These are phyloP conservation scores for Solanum bulbocastanum DNA, from an alignment of 257 asterid species.

Conservation along the genomic window DNA sequence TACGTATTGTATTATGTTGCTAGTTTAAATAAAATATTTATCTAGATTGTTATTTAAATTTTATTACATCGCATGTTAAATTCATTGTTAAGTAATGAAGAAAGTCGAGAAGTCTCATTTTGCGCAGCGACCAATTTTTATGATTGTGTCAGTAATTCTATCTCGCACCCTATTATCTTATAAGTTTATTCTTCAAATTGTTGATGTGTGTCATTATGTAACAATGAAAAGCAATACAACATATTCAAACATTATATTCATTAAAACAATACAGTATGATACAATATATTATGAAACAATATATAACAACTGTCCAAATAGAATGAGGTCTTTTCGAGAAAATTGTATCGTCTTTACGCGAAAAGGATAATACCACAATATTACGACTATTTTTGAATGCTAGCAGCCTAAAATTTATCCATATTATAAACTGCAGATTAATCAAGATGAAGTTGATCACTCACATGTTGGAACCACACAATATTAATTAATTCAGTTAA, in stretches of 20 bases:
- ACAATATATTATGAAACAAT: too few relatives aligned
- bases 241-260: too few relatives aligned
- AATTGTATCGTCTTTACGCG: neutral
- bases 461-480: neutral
- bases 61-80: neutral
- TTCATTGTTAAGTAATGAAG: neutral
- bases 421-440: neutral
- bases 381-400: neutral
- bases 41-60: neutral
- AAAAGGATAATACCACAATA: neutral
- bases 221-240: too few relatives aligned
- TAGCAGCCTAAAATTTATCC: neutral
- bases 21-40: too few relatives aligned
- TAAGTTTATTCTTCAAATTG: too few relatives aligned
- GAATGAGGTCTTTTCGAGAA: neutral
- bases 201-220: neutral
- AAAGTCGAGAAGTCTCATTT: neutral
- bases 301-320: neutral
- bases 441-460: neutral
- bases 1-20: neutral
- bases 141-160: neutral
- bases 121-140: neutral
- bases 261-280: too few relatives aligned
- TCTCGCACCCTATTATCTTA: too few relatives aligned
- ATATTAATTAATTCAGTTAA: neutral